Base-by-base conservation (phyloP, 2,329 filamentous ascomycete species). In the Pseudocercospora fuligena region DNA sequence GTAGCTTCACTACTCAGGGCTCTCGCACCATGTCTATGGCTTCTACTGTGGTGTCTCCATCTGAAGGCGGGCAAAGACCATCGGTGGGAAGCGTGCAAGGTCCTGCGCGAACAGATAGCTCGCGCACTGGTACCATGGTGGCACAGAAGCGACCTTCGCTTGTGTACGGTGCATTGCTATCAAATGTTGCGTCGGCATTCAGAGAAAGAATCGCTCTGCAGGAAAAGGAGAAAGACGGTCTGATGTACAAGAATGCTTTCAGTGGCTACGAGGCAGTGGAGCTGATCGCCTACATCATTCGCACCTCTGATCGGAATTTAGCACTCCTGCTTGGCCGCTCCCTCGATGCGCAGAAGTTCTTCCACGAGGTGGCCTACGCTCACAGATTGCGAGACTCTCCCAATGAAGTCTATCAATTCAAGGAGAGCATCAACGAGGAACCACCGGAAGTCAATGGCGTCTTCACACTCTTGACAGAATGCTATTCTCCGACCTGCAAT, bases 331-430 rank as follows among this genome's bases (percentile, higher is more conserved):
- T 99, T 16, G 95, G 95, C 69, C 88, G 95, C 77, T 93, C 95
- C 49, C 83, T 99, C 67, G 95, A 99, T 81, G 95, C 95, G 25
- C 95, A 99, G 77, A 98, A 98, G 78, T 97, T 97, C 82, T 99
- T 99, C 78, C 95, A 99, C 82, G 95, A 99, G 84, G 95, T 98
- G 60, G 97, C 94, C 0, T 99, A 99, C 80, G 94, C 97, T 74
- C 95, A 99, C 80, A 88, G 95, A 57, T 83, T 99, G 74, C 91
- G 95, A 80, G 95, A 99, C 80, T 96, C 94, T n/a, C 88, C 90
- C 47, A 91, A 90, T 60, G 95, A 99, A 80, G 92, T 99, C 79
- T 99, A 98, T 79, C 94, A 98, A 78, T 99, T 99, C 80, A 89
- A 92, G 73, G 94, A 98, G 81, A 96, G 90, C 2, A 85, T 98